These are phyloP conservation scores for Cercospora canescens DNA, from an alignment of 2,329 filamentous ascomycete genomes.

Conservation along the genomic window DNA sequence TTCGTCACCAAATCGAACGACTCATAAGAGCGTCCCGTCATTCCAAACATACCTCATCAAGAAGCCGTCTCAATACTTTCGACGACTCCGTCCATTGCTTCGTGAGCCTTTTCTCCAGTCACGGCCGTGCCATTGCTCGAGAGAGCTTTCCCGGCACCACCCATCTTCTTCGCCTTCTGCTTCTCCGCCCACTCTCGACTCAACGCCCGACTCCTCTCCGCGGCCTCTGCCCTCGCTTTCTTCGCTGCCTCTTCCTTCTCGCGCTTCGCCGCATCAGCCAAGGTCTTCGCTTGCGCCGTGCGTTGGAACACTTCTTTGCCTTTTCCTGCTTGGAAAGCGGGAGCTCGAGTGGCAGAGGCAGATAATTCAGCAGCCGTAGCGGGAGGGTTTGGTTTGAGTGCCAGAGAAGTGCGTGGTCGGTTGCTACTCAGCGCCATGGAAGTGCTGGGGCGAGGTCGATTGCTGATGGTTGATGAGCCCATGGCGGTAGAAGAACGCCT, in stretches of 20 bases:
- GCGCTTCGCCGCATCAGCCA: slow-evolving; percentile 41
- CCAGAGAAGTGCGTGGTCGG: slow-evolving; percentile 10
- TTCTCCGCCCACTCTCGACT: slow-evolving; percentile 53
- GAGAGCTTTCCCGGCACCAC: neutral
- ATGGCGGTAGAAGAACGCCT: neutral
- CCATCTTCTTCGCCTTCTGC: slow-evolving; percentile 40
- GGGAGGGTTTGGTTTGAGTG: slow-evolving; percentile 14
- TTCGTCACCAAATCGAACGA: no score
- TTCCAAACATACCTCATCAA: no score
- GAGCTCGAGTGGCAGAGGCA: neutral
- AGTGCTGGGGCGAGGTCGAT: neutral
- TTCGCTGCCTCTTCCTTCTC: slow-evolving; percentile 52
- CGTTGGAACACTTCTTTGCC: slow-evolving; percentile 50
- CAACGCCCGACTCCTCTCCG: slow-evolving; percentile 45
- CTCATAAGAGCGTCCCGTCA: no score
- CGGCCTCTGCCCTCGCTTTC: slow-evolving; percentile 47
- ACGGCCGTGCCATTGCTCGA: no score
- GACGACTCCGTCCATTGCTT: no score
- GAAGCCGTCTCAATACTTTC: no score
- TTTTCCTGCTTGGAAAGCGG: slow-evolving; percentile 33
- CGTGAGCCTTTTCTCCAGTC: no score
- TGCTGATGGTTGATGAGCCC: neutral
- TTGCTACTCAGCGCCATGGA: slow-evolving; percentile 7
- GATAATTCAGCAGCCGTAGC: neutral
- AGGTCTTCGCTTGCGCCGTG: slow-evolving; percentile 43